Evolutionary conservation across 2,329 filamentous ascomycete species (phyloP).

Genomic region (Trichoderma sp.): DNA sequence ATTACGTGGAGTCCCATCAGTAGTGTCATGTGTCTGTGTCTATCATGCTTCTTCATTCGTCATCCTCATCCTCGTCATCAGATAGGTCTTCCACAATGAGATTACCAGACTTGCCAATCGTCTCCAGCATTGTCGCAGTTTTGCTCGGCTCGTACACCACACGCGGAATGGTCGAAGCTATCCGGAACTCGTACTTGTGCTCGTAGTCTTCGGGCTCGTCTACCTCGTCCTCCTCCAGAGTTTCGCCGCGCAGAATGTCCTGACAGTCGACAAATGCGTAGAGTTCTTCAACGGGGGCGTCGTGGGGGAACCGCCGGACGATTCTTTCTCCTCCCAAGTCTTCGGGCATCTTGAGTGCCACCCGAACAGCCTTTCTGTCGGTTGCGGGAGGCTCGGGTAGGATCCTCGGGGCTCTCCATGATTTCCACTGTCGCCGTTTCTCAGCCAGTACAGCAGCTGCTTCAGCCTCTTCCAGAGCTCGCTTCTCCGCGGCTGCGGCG

Average conservation of each 20-base stretch:
- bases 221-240: conserved; percentile 49
- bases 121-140: conserved; percentile 66
- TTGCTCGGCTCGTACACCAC: conserved; percentile 72
- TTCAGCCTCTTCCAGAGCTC: conserved; percentile 60
- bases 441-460: conserved; percentile 54
- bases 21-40: background rate
- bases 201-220: conserved; percentile 58
- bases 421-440: conserved; percentile 67
- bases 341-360: conserved; percentile 65
- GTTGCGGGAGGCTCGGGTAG: conserved; percentile 64
- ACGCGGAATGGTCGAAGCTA: conserved; percentile 84
- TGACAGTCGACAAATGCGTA: conserved; percentile 97
- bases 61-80: conserved; percentile 39
- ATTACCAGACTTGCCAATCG: conserved; percentile 81
- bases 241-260: conserved; percentile 56
- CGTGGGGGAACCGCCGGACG: conserved; percentile 69
- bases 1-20: background rate
- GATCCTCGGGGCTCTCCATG: conserved; percentile 73
- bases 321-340: conserved; percentile 67
- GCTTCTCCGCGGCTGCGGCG: conserved; percentile 67
- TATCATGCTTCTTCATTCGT: conserved; percentile 30
- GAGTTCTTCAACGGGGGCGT: conserved; percentile 79
- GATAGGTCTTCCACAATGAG: conserved; percentile 75
- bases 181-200: conserved; percentile 80
- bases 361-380: conserved; percentile 70